Conservation (phyloP, 2,329 filamentous ascomycete genomes). For the Kalaharituber pfeilii region DNA sequence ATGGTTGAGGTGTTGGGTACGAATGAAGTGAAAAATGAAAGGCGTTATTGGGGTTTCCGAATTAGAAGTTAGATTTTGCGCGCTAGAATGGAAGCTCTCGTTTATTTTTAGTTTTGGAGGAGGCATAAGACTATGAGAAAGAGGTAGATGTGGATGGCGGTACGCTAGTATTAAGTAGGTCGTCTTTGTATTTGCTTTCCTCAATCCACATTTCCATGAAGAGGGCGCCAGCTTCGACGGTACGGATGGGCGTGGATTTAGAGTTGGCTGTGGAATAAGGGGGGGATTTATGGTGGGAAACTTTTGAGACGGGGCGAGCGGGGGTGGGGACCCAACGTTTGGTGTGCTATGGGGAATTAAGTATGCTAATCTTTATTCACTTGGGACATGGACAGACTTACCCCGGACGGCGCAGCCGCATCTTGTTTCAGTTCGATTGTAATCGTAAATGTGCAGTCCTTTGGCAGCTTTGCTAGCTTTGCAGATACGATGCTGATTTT, state of each 20-base stretch:
- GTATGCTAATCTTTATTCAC: too few relatives aligned
- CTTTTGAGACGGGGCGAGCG: background rate
- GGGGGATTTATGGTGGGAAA: background rate
- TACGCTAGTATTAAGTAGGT: too few relatives aligned
- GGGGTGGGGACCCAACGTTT: background rate
- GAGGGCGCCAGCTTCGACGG: conserved; percentile 47
- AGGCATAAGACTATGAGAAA: too few relatives aligned
- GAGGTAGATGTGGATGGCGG: too few relatives aligned
- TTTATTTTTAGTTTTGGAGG: too few relatives aligned
- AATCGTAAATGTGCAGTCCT: conserved; percentile 56
- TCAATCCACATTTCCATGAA: conserved; percentile 54
- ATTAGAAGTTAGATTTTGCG: too few relatives aligned
- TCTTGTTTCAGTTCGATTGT: conserved; percentile 53
- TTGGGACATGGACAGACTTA: too few relatives aligned
- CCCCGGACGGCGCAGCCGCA: conserved; percentile 40
- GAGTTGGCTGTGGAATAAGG: background rate
- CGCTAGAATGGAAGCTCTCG: too few relatives aligned
- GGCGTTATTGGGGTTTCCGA: too few relatives aligned
- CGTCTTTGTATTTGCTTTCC: conserved; percentile 38
- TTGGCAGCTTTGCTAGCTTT: conserved; percentile 40
- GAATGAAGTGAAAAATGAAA: too few relatives aligned
- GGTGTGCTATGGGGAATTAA: background rate
- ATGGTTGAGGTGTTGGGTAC: too few relatives aligned
- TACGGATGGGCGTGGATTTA: conserved; percentile 40
- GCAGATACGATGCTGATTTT: conserved; percentile 44